Conservation (phyloP, 1,284 basidiomycete genomes). For the Pascua guehoae region DNA sequence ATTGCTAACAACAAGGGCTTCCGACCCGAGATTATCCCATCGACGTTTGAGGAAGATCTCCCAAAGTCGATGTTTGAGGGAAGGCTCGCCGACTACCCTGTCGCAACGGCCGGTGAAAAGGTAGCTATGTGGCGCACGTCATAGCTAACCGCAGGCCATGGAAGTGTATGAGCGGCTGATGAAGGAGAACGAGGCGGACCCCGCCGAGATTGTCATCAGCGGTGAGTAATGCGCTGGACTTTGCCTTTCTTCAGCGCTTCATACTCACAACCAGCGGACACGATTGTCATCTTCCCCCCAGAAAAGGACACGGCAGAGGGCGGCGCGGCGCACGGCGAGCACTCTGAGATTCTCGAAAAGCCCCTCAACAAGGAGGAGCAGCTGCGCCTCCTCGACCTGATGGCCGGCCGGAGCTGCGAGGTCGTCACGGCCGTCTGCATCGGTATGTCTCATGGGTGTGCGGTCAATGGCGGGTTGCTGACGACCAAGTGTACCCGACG, state of each 20-base stretch:
- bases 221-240: conserved; percentile 53
- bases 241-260: neutral
- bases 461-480: neutral
- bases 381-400: conserved; percentile 52
- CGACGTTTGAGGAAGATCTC: conserved; percentile 81
- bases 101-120: conserved; percentile 87
- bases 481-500: conserved; percentile 67
- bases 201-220: conserved; percentile 89
- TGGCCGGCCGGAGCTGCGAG: conserved; percentile 80
- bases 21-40: conserved; percentile 79
- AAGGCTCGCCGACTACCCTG: conserved; percentile 84
- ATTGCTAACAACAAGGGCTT: conserved; percentile 61
- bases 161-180: conserved; percentile 88
- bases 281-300: conserved; percentile 79
- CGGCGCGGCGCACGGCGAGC: conserved; percentile 31
- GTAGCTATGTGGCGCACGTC: conserved; percentile 26
- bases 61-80: conserved; percentile 62
- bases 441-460: conserved; percentile 58
- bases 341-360: conserved; percentile 67
- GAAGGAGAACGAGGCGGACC: conserved; percentile 66
- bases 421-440: conserved; percentile 85
- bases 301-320: conserved; percentile 56
- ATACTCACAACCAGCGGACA: conserved; percentile 63
- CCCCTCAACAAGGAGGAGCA: conserved; percentile 77
- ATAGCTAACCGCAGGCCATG: conserved; percentile 56